Base-by-base conservation (phyloP, 148 eudicot genomes). In the Fallopia convolvulus region DNA sequence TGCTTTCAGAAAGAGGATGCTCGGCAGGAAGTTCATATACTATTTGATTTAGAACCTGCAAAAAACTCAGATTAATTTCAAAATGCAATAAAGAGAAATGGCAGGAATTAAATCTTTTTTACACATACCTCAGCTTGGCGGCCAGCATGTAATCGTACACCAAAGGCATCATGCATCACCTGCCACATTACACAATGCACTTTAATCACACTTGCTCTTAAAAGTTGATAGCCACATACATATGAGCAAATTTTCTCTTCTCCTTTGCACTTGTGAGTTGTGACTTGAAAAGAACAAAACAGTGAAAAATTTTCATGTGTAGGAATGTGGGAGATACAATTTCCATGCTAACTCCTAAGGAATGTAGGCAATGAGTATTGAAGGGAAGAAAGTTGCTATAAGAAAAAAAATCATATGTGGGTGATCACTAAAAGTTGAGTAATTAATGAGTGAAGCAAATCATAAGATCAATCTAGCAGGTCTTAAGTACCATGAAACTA, bases 151-250 rank as follows among this genome's bases (percentile, higher is more conserved):
- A 93, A 81, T 77, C 99, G 82, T 77, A 96, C 94, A 61, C 99
- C 99, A 82, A 89, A 86, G 75, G 99, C 99, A 81, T 96, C 99
- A 87, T 96, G 93, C 99, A 96, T 96, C 78, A 96, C 98, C 99
- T 96, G 87, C 75, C 83, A 70, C 17, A 63, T 33, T 17, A 52
- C 49, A 33, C 1, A 76, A 7, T 33, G 68, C 21, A 26, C n/a
- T 65, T 20, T 46, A 5, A 46, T 30, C 52, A 17, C 77, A 4
- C 3, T 23, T 12, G 23, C 20, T 8, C 15, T 46, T 30, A 15
- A 48, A 12, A 14, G 21, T 76, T 40, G 11, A 30, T 21, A 33
- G 21, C 30, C 30, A 26, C 30, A 26, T 26, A 26, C 30, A 26
- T 26, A 26, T 1, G 30, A 26, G 30, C 30, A 26, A 26, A 26